Evolutionary conservation across 2,329 filamentous ascomycete genomes (phyloP).

Genomic region (Cryphonectria carpinicola): DNA sequence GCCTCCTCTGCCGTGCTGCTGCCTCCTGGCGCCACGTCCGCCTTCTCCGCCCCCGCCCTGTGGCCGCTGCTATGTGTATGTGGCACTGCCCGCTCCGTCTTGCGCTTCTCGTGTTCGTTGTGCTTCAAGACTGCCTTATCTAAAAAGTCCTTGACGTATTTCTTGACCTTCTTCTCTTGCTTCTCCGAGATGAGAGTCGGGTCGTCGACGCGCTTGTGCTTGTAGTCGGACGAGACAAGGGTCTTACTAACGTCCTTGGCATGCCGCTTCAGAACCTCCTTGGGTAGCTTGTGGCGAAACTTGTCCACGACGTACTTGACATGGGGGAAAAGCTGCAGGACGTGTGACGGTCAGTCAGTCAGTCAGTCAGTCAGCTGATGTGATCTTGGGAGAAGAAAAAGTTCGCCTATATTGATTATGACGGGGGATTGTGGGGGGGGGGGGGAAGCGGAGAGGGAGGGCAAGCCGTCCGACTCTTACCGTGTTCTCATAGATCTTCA

Average conservation of each 20-base stretch:
- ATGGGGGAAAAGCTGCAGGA: slow-evolving; percentile 73
- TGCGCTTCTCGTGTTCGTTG: slow-evolving; percentile 67
- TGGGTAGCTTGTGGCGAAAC: slow-evolving; percentile 84
- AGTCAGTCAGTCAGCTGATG: not conserved
- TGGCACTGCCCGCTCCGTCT: slow-evolving; percentile 47
- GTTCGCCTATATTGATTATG: not conserved
- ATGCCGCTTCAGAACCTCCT: slow-evolving; percentile 70
- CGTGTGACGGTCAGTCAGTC: not conserved
- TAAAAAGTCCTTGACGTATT: slow-evolving; percentile 82
- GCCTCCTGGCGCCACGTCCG: slow-evolving; percentile 14
- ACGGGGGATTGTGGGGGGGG: not conserved
- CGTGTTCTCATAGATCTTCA: slow-evolving; percentile 93
- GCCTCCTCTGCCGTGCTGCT: slow-evolving; percentile 17
- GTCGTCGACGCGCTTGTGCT: slow-evolving; percentile 82
- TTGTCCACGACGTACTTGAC: slow-evolving; percentile 86
- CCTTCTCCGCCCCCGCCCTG: slow-evolving; percentile 30
- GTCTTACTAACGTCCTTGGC: slow-evolving; percentile 79
- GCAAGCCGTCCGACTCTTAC: slow-evolving; percentile 54
- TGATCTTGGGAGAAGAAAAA: not conserved
- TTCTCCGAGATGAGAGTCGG: slow-evolving; percentile 75
- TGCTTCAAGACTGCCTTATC: slow-evolving; percentile 84
- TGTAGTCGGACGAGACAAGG: slow-evolving; percentile 89
- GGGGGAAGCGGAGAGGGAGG: not conserved
- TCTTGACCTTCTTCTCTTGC: slow-evolving; percentile 81
- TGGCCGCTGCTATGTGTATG: slow-evolving; percentile 24